Evolutionary conservation across 805 yeast genomes (phyloP).

Genomic region (Starmera amethionina): DNA sequence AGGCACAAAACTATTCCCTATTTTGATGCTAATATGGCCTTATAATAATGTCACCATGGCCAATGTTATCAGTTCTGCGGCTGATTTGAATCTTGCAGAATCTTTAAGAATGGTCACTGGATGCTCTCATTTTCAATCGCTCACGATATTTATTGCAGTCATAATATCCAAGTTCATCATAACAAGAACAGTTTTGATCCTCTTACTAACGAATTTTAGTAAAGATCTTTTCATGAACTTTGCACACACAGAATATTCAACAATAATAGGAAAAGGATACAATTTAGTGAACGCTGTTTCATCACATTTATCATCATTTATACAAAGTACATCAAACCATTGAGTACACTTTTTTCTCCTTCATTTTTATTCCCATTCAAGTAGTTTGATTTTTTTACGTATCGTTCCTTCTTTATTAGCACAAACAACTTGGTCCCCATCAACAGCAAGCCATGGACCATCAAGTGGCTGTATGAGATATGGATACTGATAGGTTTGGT

Average conservation of each 20-base stretch:
- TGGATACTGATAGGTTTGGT: conserved; percentile 72
- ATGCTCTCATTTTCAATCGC: conserved; percentile 9
- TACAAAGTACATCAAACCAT: no score
- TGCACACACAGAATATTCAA: no score
- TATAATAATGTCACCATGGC: conserved; percentile 73
- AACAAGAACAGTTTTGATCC: conserved; percentile 8
- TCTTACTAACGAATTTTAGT: conserved; percentile 5
- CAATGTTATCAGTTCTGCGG: conserved; percentile 47
- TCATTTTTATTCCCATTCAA: conserved; percentile 31
- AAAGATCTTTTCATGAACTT: no score
- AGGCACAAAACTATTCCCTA: conserved; percentile 77
- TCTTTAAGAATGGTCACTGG: conserved; percentile 39
- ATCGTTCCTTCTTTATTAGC: conserved; percentile 34
- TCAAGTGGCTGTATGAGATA: conserved; percentile 58
- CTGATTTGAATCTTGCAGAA: conserved; percentile 56
- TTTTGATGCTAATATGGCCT: conserved; percentile 93
- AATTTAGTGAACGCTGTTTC: no score
- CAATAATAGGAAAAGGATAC: no score
- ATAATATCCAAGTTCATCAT: conserved; percentile 4
- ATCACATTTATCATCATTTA: no score
- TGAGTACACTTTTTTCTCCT: no score
- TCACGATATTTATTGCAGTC: conserved; percentile 5
- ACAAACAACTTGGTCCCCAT: conserved; percentile 41
- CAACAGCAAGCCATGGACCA: conserved; percentile 77
- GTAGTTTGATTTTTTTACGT: conserved; percentile 24